Percentiles rank a stretch among this genome's conserved stretches.
These are phyloP conservation scores for Gonium pectorale DNA, from an alignment of 139 green algal species.

Conservation along the genomic window DNA sequence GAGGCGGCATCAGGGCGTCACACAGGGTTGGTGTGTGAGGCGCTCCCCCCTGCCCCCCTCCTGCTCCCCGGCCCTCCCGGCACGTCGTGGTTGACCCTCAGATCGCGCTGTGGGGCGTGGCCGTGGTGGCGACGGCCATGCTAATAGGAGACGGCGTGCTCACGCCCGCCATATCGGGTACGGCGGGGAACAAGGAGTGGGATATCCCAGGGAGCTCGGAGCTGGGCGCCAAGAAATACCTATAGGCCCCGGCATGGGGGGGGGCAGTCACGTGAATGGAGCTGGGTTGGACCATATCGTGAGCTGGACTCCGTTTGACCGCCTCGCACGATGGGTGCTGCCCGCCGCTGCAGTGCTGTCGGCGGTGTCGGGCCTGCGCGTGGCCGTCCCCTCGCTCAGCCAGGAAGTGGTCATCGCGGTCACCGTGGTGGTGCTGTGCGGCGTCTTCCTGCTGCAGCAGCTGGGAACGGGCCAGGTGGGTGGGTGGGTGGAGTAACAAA, in stretches of 20 bases:
- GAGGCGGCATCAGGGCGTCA: too few species aligned
- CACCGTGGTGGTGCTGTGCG: constrained; percentile 46
- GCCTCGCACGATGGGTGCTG: too few species aligned
- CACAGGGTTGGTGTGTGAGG: too few species aligned
- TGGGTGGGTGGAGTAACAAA: background rate
- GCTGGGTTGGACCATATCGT: too few species aligned
- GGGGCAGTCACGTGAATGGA: too few species aligned
- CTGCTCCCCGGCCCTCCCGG: too few species aligned
- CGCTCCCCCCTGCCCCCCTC: too few species aligned
- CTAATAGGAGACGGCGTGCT: constrained; percentile 59
- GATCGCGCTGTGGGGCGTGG: constrained; percentile 31
- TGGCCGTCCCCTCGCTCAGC: constrained; percentile 17
- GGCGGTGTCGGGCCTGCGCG: constrained; percentile 44
- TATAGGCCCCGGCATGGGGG: too few species aligned
- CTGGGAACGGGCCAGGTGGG: constrained; percentile 62
- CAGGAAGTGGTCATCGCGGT: constrained; percentile 33
- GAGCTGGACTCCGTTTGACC: too few species aligned
- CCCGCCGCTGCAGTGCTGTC: constrained; percentile 57
- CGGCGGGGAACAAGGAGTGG: too few species aligned
- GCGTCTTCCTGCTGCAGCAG: constrained; percentile 70
- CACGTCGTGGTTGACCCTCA: background rate
- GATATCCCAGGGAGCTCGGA: too few species aligned
- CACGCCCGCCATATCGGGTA: constrained; percentile 57
- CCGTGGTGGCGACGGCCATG: constrained; percentile 41
- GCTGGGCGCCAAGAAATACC: too few species aligned